Evolutionary conservation across 2,329 filamentous ascomycete genomes (phyloP), one percentile per base, ranked within the genome.

Genomic region (Neopestalotiopsis rosae): DNA sequence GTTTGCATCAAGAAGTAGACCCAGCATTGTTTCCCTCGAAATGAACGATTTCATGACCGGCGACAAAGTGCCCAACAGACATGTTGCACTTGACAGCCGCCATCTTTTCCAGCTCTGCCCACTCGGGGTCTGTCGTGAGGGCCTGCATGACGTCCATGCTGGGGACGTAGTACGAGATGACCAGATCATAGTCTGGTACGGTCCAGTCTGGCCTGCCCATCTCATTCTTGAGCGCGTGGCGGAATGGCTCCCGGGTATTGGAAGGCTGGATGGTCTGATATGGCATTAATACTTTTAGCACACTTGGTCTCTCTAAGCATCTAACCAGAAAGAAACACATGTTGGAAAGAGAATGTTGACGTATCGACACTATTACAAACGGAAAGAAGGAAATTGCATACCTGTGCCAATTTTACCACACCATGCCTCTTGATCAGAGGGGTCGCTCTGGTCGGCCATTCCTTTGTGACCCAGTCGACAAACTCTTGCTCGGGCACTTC

Each of bases 181-280:
- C 66, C 10, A 69, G 17, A 49, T 67, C 68, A 32, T 68, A 67
- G 30, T 69, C 68, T 1, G 68, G 68, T 7, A 69, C 66, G 28
- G 65, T 66, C 68, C 68, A 69, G 13, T 57, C 24, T 14, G 68
- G 66, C 24, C 66, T 61, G 12, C 56, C 17, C 61, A 69, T 66
- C 4, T 69, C 61, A 9, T 20, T 49, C 42, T 66, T 58, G 17
- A 69, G 56, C 6, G 56, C 7, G 3, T 66, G 14, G 40, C 66
- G 62, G 17, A 68, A 57, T 14, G 68, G 68, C 40, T 69, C 66
- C 12, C 68, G 49, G 10, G 66, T 66, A 28, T 58, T 34, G 1
- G 62, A 38, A 14, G 68, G 68, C 10, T 40, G 45, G 1, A 68
- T 28, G 4, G 66, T 69, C 68, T 69, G 24, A 2, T n/a, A n/a